Conservation (phyloP, 169 alveolate genomes). For the Plasmodium chabaudi region DNA sequence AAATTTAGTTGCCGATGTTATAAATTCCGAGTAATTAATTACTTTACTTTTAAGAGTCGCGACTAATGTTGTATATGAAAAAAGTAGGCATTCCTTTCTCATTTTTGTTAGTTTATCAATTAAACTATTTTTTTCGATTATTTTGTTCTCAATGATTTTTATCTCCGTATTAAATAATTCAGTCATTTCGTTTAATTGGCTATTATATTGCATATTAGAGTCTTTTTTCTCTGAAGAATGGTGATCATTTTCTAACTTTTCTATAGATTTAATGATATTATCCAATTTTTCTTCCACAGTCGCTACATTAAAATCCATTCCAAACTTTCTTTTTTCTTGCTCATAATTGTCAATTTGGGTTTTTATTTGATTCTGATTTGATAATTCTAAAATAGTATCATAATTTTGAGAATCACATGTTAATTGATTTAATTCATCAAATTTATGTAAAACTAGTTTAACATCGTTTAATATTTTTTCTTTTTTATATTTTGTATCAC, state of each 20-base stretch:
- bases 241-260: not conserved
- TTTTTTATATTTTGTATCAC: not conserved
- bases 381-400: slow-evolving; percentile 6
- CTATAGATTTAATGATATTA: not conserved
- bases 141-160: not conserved
- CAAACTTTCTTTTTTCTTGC: not conserved
- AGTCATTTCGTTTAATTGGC: not conserved
- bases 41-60: slow-evolving; percentile 4
- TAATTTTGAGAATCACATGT: not conserved
- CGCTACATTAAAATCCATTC: not conserved
- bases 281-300: not conserved
- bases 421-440: not conserved
- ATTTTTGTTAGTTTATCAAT: not conserved
- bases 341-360: not conserved
- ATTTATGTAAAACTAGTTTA: not conserved
- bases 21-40: not conserved
- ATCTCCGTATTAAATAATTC: not conserved
- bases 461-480: not conserved
- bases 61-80: not conserved
- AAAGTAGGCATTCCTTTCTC: not conserved
- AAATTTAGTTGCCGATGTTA: not conserved
- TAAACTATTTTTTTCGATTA: not conserved
- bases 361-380: not conserved
- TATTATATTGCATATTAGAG: not conserved
- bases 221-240: not conserved